Conservation (phyloP, 2,329 filamentous ascomycete genomes). For the Pseudogymnoascus sp. region DNA sequence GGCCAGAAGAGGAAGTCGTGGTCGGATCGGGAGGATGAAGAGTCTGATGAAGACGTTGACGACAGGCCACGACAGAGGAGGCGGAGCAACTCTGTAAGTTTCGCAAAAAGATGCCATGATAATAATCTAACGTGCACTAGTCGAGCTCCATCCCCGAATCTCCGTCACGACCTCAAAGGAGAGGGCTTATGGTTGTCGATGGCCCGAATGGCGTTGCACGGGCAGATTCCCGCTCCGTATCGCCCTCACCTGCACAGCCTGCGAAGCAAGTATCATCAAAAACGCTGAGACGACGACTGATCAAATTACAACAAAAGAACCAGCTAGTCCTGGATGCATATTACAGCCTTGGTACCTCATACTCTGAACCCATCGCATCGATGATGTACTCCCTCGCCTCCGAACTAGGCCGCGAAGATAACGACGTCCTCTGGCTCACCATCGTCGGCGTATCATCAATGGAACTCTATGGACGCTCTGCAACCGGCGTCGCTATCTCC, state of each 20-base stretch:
- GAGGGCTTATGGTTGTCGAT: slow-evolving; percentile 50
- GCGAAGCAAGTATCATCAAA: slow-evolving; percentile 60
- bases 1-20: slow-evolving; percentile 72
- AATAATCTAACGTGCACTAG: slow-evolving; percentile 31
- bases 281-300: slow-evolving; percentile 61
- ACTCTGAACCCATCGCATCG: slow-evolving; percentile 89
- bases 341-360: slow-evolving; percentile 80
- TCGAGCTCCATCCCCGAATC: slow-evolving; percentile 59
- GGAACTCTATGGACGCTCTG: slow-evolving; percentile 82
- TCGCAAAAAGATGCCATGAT: neutral
- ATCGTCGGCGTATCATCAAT: slow-evolving; percentile 94
- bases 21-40: slow-evolving; percentile 61
- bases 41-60: slow-evolving; percentile 59
- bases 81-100: slow-evolving; percentile 76
- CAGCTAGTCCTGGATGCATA: slow-evolving; percentile 71
- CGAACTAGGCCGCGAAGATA: slow-evolving; percentile 91
- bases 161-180: slow-evolving; percentile 50
- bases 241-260: slow-evolving; percentile 50
- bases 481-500: slow-evolving; percentile 63
- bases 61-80: slow-evolving; percentile 71
- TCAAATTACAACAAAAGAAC: slow-evolving; percentile 69
- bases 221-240: slow-evolving; percentile 27
- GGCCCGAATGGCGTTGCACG: slow-evolving; percentile 40
- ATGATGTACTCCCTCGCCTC: slow-evolving; percentile 92
- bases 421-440: slow-evolving; percentile 87